phyloP scores from a whole-genome alignment of 345 rosid genomes.

The Camelina laxa region DNA sequence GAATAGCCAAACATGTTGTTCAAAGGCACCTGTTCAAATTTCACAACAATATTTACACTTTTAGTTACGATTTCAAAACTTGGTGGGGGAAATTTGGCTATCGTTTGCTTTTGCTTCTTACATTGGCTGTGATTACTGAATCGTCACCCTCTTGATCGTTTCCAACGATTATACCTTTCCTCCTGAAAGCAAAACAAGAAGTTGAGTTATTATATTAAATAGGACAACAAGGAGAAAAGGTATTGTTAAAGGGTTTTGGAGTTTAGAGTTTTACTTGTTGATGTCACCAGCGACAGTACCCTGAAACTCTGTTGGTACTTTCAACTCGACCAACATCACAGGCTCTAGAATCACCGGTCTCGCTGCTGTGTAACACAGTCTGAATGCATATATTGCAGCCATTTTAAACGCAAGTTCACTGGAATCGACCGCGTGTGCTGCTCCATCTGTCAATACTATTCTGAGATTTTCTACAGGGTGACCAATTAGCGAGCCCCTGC shows the following conservation, averaged over 20 bases:
- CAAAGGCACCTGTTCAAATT: conserved; percentile 72
- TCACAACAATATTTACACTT: neutral
- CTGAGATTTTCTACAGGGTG: conserved; percentile 95
- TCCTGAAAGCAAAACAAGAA: conserved; percentile 55
- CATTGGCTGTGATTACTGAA: conserved; percentile 77
- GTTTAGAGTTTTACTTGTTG: conserved; percentile 92
- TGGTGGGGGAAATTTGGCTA: neutral
- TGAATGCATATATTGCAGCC: conserved; percentile 96
- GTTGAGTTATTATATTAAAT: neutral
- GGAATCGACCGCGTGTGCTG: conserved; percentile 94
- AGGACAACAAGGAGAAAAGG: neutral
- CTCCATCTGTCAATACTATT: conserved; percentile 87
- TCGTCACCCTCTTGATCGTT: conserved; percentile 98
- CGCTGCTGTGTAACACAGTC: conserved; percentile 92
- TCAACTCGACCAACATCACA: conserved; percentile 92
- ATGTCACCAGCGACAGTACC: conserved; percentile 96
- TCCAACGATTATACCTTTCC: conserved; percentile 96
- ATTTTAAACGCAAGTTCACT: conserved; percentile 98
- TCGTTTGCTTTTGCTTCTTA: conserved; percentile 40
- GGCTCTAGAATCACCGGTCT: conserved; percentile 96
- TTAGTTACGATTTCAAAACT: conserved; percentile 1
- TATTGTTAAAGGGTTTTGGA: neutral
- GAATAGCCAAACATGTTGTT: conserved; percentile 99
- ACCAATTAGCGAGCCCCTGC: conserved; percentile 94
- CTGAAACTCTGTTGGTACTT: conserved; percentile 96